Evolutionary conservation across 2,329 filamentous ascomycete genomes (phyloP), one percentile per base, ranked within the genome.

Genomic region (Periconia macrospinosa): DNA sequence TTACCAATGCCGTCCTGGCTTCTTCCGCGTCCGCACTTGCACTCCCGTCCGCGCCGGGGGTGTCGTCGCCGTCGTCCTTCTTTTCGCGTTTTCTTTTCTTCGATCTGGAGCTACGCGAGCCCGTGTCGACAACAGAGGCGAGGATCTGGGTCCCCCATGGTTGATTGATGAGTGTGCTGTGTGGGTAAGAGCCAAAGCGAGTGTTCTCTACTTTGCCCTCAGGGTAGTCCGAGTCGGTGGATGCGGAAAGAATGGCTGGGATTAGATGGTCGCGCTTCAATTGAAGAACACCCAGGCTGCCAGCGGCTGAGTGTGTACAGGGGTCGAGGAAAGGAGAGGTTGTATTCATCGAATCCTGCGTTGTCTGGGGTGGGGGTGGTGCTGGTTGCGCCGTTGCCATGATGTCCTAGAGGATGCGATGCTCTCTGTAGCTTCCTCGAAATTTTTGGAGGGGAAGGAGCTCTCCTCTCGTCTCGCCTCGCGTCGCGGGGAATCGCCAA

Each of bases 61-160:
- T 33, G 43, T 44, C 35, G 60, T 58, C 3, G 55, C 56, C 61
- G 33, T 69, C 65, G 45, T 74, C 71, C 30, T 70, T 68, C 30
- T 67, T 72, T 18, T 75, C 76, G 47, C 76, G 69, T 65, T 80
- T 81, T 50, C 83, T 79, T 73, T 79, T 77, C 65, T 68, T 69
- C 8, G 61, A 64, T 55, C 87, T 88, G 48, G 89, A 83, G 33
- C 91, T 91, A 63, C 92, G 82, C n/a, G 91, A 94, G 13, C 92
- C 92, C 0, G 92, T 97, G 67, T 97, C 91, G 52, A 97, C 92
- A 30, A 88, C 85, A 1, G 92, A 96, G 8, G 94, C 94, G 45
- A 91, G 83, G 19, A 97, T 87, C 71, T 97, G 94, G 7, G 90
- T 91, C 27, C 94, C 94, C 93, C 93, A 97, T 41, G 90, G 89